A percentile compares a stretch with the other conserved stretches of the same genome.
Evolutionary conservation across 768 basidiomycete species (phyloP).

Genomic region (Chalciporus sphaerocephalus): DNA sequence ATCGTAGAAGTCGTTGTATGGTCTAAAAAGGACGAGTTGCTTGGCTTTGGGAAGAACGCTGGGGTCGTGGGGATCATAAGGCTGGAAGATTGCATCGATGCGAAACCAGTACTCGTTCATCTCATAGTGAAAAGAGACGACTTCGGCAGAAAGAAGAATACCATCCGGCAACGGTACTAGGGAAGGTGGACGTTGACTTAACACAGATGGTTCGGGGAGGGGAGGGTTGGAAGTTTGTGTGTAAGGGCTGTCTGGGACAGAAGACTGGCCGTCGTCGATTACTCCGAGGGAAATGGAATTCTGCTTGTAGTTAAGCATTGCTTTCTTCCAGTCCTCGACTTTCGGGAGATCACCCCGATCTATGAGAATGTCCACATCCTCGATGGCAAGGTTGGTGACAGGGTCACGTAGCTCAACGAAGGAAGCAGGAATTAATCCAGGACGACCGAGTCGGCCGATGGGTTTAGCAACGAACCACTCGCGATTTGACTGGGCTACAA

Average conservation of each 20-base stretch:
- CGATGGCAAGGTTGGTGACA: constrained; percentile 71
- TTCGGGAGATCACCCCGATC: constrained; percentile 85
- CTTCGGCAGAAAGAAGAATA: constrained; percentile 78
- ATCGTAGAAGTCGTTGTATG: constrained; percentile 98
- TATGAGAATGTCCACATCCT: constrained; percentile 73
- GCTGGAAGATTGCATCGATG: constrained; percentile 83
- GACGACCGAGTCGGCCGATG: constrained; percentile 90
- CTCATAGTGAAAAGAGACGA: constrained; percentile 97
- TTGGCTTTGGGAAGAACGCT: constrained; percentile 58
- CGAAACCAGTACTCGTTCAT: constrained; percentile 98
- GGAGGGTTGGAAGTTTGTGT: constrained; percentile 18
- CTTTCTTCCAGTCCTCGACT: constrained; percentile 99
- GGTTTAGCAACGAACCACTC: constrained; percentile 99
- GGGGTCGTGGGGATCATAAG: constrained; percentile 61
- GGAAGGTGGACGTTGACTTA: constrained; percentile 33
- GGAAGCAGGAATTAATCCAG: constrained; percentile 93
- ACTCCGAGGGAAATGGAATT: constrained; percentile 93
- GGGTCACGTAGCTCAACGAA: constrained; percentile 98
- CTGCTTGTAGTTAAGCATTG: constrained; percentile 93
- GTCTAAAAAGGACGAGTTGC: constrained; percentile 84
- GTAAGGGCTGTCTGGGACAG: constrained; percentile 44
- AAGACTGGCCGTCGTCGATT: constrained; percentile 59
- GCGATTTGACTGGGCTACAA: constrained; percentile 98
- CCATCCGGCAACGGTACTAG: constrained; percentile 68
- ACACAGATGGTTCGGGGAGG: constrained; percentile 9